Conservation (phyloP, 2,329 filamentous ascomycete genomes). For the Diaporthe vexans region DNA sequence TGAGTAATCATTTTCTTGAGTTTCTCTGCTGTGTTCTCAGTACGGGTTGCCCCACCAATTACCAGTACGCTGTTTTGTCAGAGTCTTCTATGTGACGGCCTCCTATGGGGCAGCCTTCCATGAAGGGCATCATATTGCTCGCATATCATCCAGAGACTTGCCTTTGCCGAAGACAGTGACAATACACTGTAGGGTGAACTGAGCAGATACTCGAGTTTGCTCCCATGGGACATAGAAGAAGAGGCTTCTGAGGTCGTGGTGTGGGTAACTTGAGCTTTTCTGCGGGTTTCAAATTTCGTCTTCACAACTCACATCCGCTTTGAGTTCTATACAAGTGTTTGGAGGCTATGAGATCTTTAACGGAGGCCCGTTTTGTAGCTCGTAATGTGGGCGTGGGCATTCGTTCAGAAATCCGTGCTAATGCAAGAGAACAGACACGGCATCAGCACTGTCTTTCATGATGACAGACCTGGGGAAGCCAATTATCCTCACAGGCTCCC, state of each 20-base stretch:
- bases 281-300: neutral
- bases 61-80: too few relatives aligned
- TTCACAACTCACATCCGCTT: neutral
- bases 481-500: conserved; percentile 86
- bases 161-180: neutral
- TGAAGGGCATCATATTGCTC: neutral
- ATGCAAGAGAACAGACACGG: conserved; percentile 67
- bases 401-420: neutral
- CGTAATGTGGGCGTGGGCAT: neutral
- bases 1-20: neutral
- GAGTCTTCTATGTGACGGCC: neutral
- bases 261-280: neutral
- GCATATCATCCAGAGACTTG: neutral
- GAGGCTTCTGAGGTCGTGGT: neutral
- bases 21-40: neutral
- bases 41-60: too few relatives aligned
- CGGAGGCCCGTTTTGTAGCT: neutral
- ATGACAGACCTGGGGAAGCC: conserved; percentile 91
- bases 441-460: conserved; percentile 94
- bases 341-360: neutral
- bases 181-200: neutral
- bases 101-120: too few relatives aligned
- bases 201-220: neutral
- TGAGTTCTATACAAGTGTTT: neutral
- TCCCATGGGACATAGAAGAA: neutral